These are phyloP conservation scores for Arctium minus DNA, from an alignment of 129 eudicot genomes.

Conservation along the genomic window DNA sequence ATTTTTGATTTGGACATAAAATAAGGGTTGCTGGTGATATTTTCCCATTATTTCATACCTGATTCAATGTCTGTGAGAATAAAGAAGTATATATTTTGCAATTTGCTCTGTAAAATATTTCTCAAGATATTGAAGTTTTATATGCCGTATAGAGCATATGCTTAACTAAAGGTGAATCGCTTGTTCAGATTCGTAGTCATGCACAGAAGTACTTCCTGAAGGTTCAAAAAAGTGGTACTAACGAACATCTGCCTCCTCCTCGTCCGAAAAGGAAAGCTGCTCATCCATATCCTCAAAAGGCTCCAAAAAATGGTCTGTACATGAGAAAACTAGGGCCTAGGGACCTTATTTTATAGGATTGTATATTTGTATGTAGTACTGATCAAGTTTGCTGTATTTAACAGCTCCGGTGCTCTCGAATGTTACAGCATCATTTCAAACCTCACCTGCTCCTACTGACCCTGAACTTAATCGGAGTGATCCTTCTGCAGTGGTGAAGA, in stretches of 20 bases:
- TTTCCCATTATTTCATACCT: background rate
- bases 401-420: constrained; percentile 67
- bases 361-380: background rate
- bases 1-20: background rate
- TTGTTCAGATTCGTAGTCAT: constrained; percentile 88
- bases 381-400: background rate
- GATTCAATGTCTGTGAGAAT: background rate
- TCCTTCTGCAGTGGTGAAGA: constrained; percentile 35
- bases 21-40: background rate
- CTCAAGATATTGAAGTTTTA: background rate
- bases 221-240: constrained; percentile 88
- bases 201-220: constrained; percentile 93
- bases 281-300: constrained; percentile 97
- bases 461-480: constrained; percentile 51
- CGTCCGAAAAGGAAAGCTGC: constrained; percentile 96
- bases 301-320: constrained; percentile 66
- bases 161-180: background rate
- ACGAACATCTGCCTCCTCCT: constrained; percentile 97
- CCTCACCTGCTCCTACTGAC: constrained; percentile 48
- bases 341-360: background rate
- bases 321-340: background rate
- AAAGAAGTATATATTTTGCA: background rate
- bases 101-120: background rate
- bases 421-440: constrained; percentile 43
- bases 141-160: background rate